Evolutionary conservation across 139 green algal species (phyloP), one percentile per base, ranked within the genome.

Genomic region (Asterochloris sp.): DNA sequence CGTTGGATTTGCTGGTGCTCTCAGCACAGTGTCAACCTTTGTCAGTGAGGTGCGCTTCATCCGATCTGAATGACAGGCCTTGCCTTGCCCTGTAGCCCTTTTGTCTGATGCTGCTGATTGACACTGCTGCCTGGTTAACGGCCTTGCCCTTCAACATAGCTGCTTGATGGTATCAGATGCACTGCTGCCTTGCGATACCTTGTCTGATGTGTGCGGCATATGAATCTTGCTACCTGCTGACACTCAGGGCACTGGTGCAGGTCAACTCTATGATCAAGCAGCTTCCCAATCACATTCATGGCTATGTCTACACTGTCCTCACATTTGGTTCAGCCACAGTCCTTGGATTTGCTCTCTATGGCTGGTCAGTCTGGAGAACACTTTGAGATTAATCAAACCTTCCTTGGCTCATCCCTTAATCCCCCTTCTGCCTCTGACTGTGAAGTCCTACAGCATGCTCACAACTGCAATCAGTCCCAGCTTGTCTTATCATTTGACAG

Each of bases 21-120:
- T 97, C 17, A 92, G 85, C 81, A 97, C 94, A 0, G 94, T 97
- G 19, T 96, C 91, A 16, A 97, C 94, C 0, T 93, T 92, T 75
- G 88, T 96, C 8, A 85, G 91, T 11, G 94, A 97, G 91, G 91
- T 97, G 68, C 23, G 69, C 15, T 29, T 66, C 79, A 4, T 28
- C n/a, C 9, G 66, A 2, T 54, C 4, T 54, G 69, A 78, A 63
- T 68, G 24, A 13, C 14, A 73, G 0, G 16, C 61, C 21, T n/a
- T 9, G 27, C 26, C 74, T 24, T 69, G n/a, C 23, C 63, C 62
- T 75, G n/a, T 8, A 13, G 19, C 19, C 62, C 6, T 29, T 10
- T 10, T 11, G 78, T 17, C 54, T n/a, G 12, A 71, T 71, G 21
- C 14, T 28, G 24, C 16, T 54, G n/a, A 6, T 9, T 2, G 23